These are phyloP conservation scores for Cadophora gregata DNA, from an alignment of 2,329 filamentous ascomycete genomes.

Conservation along the genomic window DNA sequence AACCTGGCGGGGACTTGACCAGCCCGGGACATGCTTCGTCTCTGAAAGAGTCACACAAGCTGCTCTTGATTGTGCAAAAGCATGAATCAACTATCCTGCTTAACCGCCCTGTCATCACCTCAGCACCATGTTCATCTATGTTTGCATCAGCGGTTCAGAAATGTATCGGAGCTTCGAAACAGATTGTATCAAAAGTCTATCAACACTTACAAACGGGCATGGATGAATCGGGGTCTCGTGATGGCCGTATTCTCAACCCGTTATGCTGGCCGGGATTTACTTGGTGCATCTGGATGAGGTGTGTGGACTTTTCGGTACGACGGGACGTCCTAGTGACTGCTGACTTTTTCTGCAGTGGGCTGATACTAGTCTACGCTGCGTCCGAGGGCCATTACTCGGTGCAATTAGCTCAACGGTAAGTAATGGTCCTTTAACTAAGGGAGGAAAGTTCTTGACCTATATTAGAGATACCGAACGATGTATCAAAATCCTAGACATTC, in stretches of 20 bases:
- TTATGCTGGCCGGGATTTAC: slow-evolving; percentile 55
- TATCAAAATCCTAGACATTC: slow-evolving; percentile 44
- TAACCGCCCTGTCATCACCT: slow-evolving; percentile 52
- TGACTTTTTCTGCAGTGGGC: slow-evolving; percentile 40
- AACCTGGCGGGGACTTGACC: background rate
- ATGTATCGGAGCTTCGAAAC: slow-evolving; percentile 52
- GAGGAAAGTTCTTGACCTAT: slow-evolving; percentile 16
- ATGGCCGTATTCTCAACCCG: slow-evolving; percentile 31
- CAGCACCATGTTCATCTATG: slow-evolving; percentile 47
- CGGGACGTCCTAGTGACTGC: background rate
- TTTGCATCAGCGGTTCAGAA: slow-evolving; percentile 52
- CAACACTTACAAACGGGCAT: slow-evolving; percentile 29
- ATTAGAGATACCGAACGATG: slow-evolving; percentile 36
- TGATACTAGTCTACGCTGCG: slow-evolving; percentile 53
- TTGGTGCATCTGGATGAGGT: slow-evolving; percentile 54
- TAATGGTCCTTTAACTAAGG: background rate
- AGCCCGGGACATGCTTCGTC: background rate
- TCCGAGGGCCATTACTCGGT: slow-evolving; percentile 45
- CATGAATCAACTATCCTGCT: slow-evolving; percentile 54
- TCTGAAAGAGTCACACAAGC: slow-evolving; percentile 44
- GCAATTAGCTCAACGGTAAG: slow-evolving; percentile 24
- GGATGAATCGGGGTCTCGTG: background rate
- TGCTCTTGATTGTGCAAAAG: slow-evolving; percentile 48
- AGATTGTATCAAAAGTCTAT: slow-evolving; percentile 48
- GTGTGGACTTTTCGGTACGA: slow-evolving; percentile 26